Conservation (phyloP, 768 basidiomycete genomes). For the Boletus coccyginus region DNA sequence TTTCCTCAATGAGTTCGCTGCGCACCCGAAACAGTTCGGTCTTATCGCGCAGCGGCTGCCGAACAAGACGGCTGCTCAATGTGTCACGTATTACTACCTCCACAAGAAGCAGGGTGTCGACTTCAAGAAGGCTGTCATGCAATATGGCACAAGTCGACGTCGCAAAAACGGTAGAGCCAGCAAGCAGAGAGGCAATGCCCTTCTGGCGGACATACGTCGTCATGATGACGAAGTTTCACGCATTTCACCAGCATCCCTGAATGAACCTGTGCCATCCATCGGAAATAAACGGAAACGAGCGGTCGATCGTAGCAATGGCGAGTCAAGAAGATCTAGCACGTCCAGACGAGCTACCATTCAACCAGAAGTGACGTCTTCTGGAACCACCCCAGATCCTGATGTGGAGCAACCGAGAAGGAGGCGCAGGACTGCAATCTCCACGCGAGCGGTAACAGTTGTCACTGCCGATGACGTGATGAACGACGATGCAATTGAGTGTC, state of each 20-base stretch:
- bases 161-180: conserved; percentile 54
- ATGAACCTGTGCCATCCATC: conserved; percentile 25
- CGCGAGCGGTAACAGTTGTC: conserved; percentile 27
- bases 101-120: conserved; percentile 89
- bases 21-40: conserved; percentile 94
- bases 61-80: conserved; percentile 85
- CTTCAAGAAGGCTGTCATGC: conserved; percentile 73
- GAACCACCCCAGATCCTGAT: conserved; percentile 65
- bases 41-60: conserved; percentile 77
- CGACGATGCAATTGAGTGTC: conserved; percentile 31
- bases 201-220: conserved; percentile 77
- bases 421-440: conserved; percentile 34
- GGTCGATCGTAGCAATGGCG: conserved; percentile 29
- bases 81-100: conserved; percentile 91
- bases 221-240: conserved; percentile 55
- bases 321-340: conserved; percentile 32
- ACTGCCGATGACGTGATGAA: conserved; percentile 33
- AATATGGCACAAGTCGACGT: conserved; percentile 64
- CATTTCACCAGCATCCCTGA: conserved; percentile 19
- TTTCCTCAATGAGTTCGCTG: conserved; percentile 79
- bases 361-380: conserved; percentile 44
- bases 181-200: conserved; percentile 78
- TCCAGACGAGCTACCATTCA: conserved; percentile 43
- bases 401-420: conserved; percentile 51
- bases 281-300: conserved; percentile 42